Evolutionary conservation across 2,329 filamentous ascomycete species (phyloP).

Genomic region (Colletotrichum melonis): DNA sequence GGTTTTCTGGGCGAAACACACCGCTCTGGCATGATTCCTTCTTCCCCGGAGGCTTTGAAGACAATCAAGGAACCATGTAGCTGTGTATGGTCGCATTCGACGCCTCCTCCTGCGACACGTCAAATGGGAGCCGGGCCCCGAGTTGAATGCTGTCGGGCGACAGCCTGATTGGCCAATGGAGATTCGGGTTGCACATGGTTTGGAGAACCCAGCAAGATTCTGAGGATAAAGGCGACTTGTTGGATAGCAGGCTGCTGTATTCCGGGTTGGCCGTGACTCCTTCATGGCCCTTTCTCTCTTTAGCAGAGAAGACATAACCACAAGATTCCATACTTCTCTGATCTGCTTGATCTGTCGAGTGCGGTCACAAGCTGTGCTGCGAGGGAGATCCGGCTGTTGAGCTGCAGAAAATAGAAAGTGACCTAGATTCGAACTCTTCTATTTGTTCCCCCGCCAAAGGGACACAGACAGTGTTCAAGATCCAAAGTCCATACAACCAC

Average conservation of each 20-base stretch:
- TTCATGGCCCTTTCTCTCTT: background rate
- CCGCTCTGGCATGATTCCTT: background rate
- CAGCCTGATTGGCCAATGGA: conserved; percentile 22
- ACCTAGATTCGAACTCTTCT: background rate
- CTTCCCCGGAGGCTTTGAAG: background rate
- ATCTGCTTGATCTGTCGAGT: background rate
- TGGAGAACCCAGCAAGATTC: background rate
- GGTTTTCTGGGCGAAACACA: background rate
- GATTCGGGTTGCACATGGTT: background rate
- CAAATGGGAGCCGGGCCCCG: conserved; percentile 11
- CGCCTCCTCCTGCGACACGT: conserved; percentile 8
- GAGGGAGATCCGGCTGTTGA: background rate
- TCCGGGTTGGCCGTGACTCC: background rate
- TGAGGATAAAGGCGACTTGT: background rate
- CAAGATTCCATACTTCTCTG: background rate
- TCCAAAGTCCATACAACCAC: conserved; percentile 1
- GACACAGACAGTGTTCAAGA: background rate
- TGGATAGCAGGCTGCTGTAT: background rate
- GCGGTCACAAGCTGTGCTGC: too few species aligned
- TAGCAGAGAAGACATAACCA: background rate
- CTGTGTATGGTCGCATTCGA: conserved; percentile 11
- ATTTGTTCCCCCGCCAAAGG: background rate
- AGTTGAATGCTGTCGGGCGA: conserved; percentile 1
- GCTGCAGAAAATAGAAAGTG: conserved; percentile 11
- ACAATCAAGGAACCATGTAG: background rate